Conservation (phyloP, 2,329 filamentous ascomycete genomes). For the Beauveria pseudobassiana region DNA sequence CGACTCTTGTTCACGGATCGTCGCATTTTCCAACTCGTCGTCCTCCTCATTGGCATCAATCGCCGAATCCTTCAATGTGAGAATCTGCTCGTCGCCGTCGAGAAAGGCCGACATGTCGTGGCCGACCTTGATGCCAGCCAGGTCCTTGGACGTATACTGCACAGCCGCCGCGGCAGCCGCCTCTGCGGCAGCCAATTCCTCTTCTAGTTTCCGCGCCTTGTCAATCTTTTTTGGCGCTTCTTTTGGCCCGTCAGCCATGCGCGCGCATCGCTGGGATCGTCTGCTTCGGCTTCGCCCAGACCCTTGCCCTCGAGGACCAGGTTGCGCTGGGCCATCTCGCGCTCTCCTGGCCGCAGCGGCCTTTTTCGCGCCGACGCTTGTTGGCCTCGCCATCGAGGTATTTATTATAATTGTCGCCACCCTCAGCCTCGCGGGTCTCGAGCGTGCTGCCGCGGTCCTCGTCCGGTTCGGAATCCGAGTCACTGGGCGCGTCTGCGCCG, state of each 20-base stretch:
- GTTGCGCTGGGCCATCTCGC: conserved; percentile 69
- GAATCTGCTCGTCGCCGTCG: conserved; percentile 76
- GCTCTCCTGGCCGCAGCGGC: conserved; percentile 81
- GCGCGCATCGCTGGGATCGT: conserved; percentile 65
- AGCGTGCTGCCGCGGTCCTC: conserved; percentile 75
- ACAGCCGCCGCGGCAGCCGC: conserved; percentile 52
- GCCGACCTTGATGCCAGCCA: conserved; percentile 85
- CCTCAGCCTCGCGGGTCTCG: conserved; percentile 67
- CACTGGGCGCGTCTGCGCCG: conserved; percentile 46
- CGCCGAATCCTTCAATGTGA: conserved; percentile 89
- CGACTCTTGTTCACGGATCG: conserved; percentile 64
- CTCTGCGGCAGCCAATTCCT: conserved; percentile 73
- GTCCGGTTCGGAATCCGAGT: conserved; percentile 41
- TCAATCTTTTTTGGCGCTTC: conserved; percentile 88
- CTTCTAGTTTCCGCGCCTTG: conserved; percentile 61
- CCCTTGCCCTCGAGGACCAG: conserved; percentile 74
- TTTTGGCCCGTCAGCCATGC: conserved; percentile 85
- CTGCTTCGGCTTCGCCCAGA: conserved; percentile 66
- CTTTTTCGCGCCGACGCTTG: conserved; percentile 71
- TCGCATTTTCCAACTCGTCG: conserved; percentile 70
- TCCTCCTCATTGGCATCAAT: conserved; percentile 69
- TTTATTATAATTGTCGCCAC: conserved; percentile 65
- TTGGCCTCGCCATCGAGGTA: conserved; percentile 63
- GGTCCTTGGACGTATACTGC: conserved; percentile 75
- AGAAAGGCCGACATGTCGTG: conserved; percentile 79